Evolutionary conservation across 139 green algal genomes (phyloP).

Genomic region (Tetraselmis chui): DNA sequence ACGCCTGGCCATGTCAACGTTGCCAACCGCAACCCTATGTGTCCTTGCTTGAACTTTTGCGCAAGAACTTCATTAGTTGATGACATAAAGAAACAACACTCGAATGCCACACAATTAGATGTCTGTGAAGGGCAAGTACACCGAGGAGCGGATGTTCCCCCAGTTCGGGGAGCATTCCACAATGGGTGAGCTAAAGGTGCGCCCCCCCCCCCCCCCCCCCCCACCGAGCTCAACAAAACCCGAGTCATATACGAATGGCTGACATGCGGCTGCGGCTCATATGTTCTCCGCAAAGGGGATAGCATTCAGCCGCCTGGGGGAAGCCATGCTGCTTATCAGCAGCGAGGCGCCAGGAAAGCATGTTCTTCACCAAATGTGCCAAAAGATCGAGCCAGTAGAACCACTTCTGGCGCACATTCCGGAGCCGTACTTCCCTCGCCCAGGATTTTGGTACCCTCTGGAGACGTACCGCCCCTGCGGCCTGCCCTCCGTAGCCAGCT

Average conservation of each 20-base stretch:
- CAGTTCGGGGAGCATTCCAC: background rate
- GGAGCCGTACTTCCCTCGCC: background rate
- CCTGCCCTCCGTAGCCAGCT: background rate
- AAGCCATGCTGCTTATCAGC: background rate
- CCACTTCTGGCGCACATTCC: background rate
- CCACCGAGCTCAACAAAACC: background rate
- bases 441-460: background rate
- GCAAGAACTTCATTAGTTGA: background rate
- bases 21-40: background rate
- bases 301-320: background rate
- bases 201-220: no score
- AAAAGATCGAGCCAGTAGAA: background rate
- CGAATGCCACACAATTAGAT: no score
- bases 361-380: background rate
- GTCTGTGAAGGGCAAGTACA: background rate
- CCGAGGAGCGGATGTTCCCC: background rate
- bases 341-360: background rate
- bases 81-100: no score
- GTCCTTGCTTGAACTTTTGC: background rate
- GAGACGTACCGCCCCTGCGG: background rate
- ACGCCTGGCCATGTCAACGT: background rate
- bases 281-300: background rate
- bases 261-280: background rate
- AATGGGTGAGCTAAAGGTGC: background rate
- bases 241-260: background rate